Evolutionary conservation across 2,329 filamentous ascomycete species (phyloP).

Genomic region (Apiospora aurea): DNA sequence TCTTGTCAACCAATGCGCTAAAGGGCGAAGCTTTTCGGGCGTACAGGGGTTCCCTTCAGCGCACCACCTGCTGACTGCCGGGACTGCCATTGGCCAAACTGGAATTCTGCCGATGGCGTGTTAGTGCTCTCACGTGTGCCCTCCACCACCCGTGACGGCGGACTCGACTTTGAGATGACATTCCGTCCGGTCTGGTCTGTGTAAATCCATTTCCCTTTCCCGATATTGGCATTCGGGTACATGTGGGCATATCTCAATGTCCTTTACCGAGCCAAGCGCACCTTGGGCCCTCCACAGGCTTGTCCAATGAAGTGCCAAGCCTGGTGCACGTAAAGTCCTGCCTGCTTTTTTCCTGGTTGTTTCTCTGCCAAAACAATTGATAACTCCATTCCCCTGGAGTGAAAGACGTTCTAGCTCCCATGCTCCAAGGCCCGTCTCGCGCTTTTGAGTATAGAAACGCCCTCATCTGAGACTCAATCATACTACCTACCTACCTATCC

Average conservation of each 20-base stretch:
- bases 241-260: no score
- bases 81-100: not conserved
- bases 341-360: not conserved
- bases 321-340: not conserved
- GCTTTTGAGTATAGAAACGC: no score
- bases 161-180: not conserved
- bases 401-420: no score
- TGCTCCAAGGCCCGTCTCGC: not conserved
- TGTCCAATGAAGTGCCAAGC: not conserved
- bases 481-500: no score
- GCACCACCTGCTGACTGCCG: constrained; percentile 9
- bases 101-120: not conserved
- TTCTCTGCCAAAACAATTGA: not conserved
- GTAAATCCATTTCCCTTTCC: no score
- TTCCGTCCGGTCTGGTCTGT: no score
- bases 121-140: constrained; percentile 7
- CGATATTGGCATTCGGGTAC: not conserved
- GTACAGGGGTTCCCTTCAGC: not conserved
- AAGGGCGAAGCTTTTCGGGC: constrained; percentile 19
- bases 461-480: not conserved
- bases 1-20: not conserved
- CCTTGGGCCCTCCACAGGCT: not conserved
- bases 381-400: no score
- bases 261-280: not conserved
- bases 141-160: no score